Evolutionary conservation across 495 filamentous ascomycete species (phyloP), one percentile per base, ranked within the genome.

Genomic region (Melanomma pulvis-pyrius): DNA sequence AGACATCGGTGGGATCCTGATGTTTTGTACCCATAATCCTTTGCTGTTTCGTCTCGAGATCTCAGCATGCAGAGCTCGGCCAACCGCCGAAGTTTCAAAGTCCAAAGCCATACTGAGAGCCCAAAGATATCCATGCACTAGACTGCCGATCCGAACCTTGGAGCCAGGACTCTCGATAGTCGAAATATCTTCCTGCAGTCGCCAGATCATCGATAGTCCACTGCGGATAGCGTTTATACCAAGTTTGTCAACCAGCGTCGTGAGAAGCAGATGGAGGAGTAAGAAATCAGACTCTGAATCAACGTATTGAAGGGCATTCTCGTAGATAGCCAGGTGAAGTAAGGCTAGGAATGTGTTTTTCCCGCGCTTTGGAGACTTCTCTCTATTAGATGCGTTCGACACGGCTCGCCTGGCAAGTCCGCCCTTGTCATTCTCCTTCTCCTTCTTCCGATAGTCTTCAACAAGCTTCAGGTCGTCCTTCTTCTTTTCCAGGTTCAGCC

Each of bases 41-140:
- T 88, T 85, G 59, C 80, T 82, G 72, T 86, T 87, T 44, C 93
- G 83, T 52, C 87, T 84, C 32, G 85, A 80, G 57, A 96, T 88
- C 74, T 96, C 93, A 49, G 81, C 86, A 59, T 87, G 83, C 29
- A 97, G 86, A 12, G 84, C 86, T 47, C 82, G 80, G 11, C 91
- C 92, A 32, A 89, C 79, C 15, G 77, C 76, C 0, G 87, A 85
- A 11, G 81, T 80, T 44, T 92, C 87, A 65, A 93, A 88, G 12
- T 91, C 86, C 66, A 96, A 94, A 59, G 84, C 86, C 65, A 93
- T 88, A 21, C 82, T 87, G 62, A 96, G 68, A 19, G 85, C 81
- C 86, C 90, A 92, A 49, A 96, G 83, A 77, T 96, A 96, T 6
- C 92, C 92, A 73, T 93, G 90, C 24, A 92, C 88, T 54, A 97